Base-by-base conservation (phyloP, 192 early-diverging fungal genomes). In the Coemansia sp. region DNA sequence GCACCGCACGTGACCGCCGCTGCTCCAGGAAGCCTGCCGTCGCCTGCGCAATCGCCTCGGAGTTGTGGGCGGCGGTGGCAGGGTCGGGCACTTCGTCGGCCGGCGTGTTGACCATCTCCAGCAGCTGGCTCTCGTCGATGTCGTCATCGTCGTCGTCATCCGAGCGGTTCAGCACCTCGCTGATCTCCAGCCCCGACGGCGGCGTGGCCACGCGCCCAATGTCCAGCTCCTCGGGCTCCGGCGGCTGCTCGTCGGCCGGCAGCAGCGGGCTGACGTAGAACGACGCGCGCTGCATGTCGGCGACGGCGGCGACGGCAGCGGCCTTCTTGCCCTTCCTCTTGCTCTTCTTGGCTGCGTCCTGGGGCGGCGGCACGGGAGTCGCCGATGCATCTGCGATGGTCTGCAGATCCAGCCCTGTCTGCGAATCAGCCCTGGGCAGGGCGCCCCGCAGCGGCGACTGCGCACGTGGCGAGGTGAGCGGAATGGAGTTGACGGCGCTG, bases 61-160 rank as follows among this genome's bases (percentile, higher is more conserved):
- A 57, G 69, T 81, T 81, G 54, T 66, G 78, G 28, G 57, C 62
- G 0, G 54, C 67, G 4, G 57, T n/a, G 23, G 38, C 12, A 5
- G 44, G 23, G 14, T 51, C 65, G 60, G 36, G 31, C 52, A 58
- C 10, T 22, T 86, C 82, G n/a, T 67, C 68, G 19, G 42, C 56
- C 34, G 74, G 74, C 46, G 85, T 61, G 73, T 89, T 78, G 65
- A 77, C 76, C 68, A 83, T 82, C 56, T 85, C 83, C 59, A 74
- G 42, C 57, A 81, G 62, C 10, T 74, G 69, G 37, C 81, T 72
- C 9, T 67, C 75, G 48, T 85, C 78, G 47, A 71, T 55, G 44
- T 68, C 67, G 62, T 78, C 72, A 59, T 76, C 76, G 62, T 79
- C 75, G 55, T 83, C 62, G 15, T 79, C 73, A 55, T 70, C 67